Evolutionary conservation across 345 rosid genomes (phyloP).

Genomic region (Boechera stricta): DNA sequence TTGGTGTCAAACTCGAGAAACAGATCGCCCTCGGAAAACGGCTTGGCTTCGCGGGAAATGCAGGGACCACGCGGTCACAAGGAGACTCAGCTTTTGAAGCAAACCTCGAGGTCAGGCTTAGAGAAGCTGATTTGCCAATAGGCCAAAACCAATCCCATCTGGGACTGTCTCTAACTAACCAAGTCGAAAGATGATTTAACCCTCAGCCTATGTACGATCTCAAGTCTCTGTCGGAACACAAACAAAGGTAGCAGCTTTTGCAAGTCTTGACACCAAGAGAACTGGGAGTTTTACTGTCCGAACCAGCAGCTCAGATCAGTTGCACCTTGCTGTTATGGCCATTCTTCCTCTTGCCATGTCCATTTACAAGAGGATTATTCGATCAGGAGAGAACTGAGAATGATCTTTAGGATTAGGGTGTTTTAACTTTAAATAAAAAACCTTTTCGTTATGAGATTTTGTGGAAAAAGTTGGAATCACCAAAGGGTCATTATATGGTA

Average conservation of each 20-base stretch:
- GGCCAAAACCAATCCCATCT: constrained; percentile 75
- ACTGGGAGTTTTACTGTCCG: constrained; percentile 66
- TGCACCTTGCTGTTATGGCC: constrained; percentile 69
- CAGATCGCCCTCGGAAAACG: constrained; percentile 70
- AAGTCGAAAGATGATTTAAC: constrained; percentile 80
- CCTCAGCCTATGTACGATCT: constrained; percentile 66
- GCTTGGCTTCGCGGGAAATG: constrained; percentile 64
- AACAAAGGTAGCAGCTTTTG: constrained; percentile 65
- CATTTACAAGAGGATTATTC: constrained; percentile 55
- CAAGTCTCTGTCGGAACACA: constrained; percentile 64
- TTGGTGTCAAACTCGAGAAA: constrained; percentile 71
- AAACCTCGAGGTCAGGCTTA: constrained; percentile 68
- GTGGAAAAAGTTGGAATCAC: background rate
- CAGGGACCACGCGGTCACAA: constrained; percentile 67
- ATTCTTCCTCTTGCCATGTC: constrained; percentile 62
- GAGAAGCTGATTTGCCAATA: constrained; percentile 76
- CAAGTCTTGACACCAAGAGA: constrained; percentile 76
- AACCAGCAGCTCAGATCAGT: constrained; percentile 75
- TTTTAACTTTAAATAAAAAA: background rate
- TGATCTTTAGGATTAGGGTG: background rate
- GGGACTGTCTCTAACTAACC: constrained; percentile 74
- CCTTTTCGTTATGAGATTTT: background rate
- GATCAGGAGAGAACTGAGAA: background rate
- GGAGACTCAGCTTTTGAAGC: constrained; percentile 80
- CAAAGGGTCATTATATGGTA: too few species aligned